Evolutionary conservation across 1,284 basidiomycete species (phyloP).

Genomic region (Peniophora sp.): DNA sequence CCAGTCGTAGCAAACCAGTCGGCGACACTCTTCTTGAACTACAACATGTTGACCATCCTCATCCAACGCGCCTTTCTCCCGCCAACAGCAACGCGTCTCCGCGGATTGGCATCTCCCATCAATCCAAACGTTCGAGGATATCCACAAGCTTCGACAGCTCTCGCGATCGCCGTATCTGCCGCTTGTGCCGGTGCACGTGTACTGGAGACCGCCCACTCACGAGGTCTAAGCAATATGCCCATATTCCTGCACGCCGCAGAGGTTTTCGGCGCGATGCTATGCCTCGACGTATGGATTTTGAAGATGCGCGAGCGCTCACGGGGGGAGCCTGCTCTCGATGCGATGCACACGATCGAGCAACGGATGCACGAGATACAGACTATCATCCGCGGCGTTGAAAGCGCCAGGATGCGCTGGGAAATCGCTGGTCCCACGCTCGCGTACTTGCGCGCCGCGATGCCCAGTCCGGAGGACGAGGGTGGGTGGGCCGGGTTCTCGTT

Average conservation of each 20-base stretch:
- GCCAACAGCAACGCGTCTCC: conserved; percentile 18
- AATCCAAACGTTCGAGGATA: conserved; percentile 18
- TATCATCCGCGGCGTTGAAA: conserved; percentile 17
- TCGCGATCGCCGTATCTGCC: conserved; percentile 61
- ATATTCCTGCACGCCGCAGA: conserved; percentile 17
- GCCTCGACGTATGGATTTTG: conserved; percentile 22
- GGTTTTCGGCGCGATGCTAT: conserved; percentile 19
- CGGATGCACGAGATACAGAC: conserved; percentile 15
- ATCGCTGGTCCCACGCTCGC: conserved; percentile 20
- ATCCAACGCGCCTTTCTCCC: conserved; percentile 74
- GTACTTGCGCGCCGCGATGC: conserved; percentile 8
- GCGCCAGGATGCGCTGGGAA: conserved; percentile 20
- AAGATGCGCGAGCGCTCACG: conserved; percentile 15
- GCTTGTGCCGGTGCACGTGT: conserved; percentile 58
- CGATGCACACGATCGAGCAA: conserved; percentile 13
- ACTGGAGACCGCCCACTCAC: conserved; percentile 30
- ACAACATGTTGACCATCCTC: conserved; percentile 65
- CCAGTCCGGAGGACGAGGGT: conserved; percentile 7
- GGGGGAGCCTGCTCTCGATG: conserved; percentile 4
- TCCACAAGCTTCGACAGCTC: conserved; percentile 34
- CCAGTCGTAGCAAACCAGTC: conserved; percentile 57
- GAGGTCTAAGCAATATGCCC: conserved; percentile 28
- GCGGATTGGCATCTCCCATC: conserved; percentile 14
- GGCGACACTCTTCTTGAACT: conserved; percentile 58
- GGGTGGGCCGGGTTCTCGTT: neutral